Evolutionary conservation across 768 basidiomycete genomes (phyloP).

Genomic region (Pleurotus tuoliensis): DNA sequence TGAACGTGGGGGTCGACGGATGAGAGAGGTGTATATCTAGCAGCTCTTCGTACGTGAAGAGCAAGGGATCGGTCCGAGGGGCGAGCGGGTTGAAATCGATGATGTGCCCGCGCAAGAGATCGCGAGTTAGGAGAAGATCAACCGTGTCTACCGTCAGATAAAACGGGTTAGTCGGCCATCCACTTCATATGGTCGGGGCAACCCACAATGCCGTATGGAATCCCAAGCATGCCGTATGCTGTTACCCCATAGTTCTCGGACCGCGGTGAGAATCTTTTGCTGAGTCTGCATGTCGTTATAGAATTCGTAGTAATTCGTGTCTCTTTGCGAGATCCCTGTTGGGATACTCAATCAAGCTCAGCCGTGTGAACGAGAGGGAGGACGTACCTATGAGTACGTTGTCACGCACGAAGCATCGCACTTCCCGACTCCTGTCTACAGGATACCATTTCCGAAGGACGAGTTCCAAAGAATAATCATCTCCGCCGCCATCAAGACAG

Average conservation of each 20-base stretch:
- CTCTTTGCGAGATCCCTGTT: slow-evolving; percentile 82
- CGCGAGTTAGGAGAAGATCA: slow-evolving; percentile 83
- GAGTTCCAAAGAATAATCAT: slow-evolving; percentile 67
- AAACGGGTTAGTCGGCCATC: slow-evolving; percentile 1
- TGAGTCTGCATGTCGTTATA: slow-evolving; percentile 61
- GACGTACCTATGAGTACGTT: slow-evolving; percentile 67
- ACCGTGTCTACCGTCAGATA: slow-evolving; percentile 59
- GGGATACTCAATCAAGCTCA: not conserved
- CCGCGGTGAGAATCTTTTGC: slow-evolving; percentile 43
- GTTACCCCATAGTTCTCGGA: slow-evolving; percentile 64
- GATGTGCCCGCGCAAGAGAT: slow-evolving; percentile 71
- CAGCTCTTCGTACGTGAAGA: slow-evolving; percentile 83
- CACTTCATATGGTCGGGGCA: not conserved
- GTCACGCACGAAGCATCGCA: slow-evolving; percentile 86
- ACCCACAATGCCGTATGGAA: slow-evolving; percentile 62
- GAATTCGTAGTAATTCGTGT: slow-evolving; percentile 86
- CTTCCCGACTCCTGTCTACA: slow-evolving; percentile 78
- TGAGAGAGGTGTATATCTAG: slow-evolving; percentile 27
- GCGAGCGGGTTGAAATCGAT: slow-evolving; percentile 92
- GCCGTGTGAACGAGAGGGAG: not conserved
- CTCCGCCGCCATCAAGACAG: slow-evolving; percentile 28
- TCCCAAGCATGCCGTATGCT: slow-evolving; percentile 62
- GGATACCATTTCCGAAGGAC: slow-evolving; percentile 90
- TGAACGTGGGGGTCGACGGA: slow-evolving; percentile 36
- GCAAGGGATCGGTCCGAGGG: slow-evolving; percentile 78